These are phyloP conservation scores for Pythium insidiosum DNA, from an alignment of 352 stramenopile species.

Conservation along the genomic window DNA sequence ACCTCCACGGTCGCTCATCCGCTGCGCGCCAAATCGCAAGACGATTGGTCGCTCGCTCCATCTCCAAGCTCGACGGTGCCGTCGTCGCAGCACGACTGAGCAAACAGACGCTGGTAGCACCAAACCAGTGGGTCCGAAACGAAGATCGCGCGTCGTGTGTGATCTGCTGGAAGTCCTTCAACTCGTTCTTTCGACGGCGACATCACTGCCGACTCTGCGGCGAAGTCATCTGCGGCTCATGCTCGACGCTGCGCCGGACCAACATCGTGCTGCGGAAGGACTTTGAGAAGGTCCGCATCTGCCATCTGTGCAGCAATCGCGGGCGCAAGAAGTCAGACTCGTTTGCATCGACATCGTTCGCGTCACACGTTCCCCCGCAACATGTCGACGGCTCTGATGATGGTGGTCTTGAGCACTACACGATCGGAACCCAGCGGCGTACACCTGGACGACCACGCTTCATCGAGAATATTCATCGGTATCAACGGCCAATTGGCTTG, in stretches of 20 bases:
- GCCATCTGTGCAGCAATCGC: conserved; percentile 57
- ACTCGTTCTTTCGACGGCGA: conserved; percentile 37
- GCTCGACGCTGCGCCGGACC: conserved; percentile 28
- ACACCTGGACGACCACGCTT: too few relatives aligned
- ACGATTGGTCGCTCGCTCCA: conserved; percentile 33
- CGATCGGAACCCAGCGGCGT: too few relatives aligned
- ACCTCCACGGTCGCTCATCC: conserved; percentile 22
- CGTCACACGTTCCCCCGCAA: not conserved
- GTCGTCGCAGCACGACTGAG: conserved; percentile 39
- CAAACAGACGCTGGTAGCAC: conserved; percentile 27
- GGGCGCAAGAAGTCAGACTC: conserved; percentile 21
- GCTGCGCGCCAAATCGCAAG: conserved; percentile 29
- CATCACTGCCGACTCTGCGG: conserved; percentile 65
- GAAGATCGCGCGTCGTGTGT: conserved; percentile 43
- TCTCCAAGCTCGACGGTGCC: conserved; percentile 37
- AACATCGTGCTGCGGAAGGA: conserved; percentile 24
- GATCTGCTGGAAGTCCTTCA: conserved; percentile 62
- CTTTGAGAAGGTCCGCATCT: conserved; percentile 52
- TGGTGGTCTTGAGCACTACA: too few relatives aligned
- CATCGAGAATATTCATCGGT: too few relatives aligned
- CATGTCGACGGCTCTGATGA: too few relatives aligned
- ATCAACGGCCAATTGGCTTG: not conserved
- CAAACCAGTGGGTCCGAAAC: conserved; percentile 57
- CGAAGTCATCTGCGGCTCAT: conserved; percentile 52
- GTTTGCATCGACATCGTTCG: conserved; percentile 15